Evolutionary conservation across 2,329 filamentous ascomycete species (phyloP).

Genomic region (Parastagonospora avenae): DNA sequence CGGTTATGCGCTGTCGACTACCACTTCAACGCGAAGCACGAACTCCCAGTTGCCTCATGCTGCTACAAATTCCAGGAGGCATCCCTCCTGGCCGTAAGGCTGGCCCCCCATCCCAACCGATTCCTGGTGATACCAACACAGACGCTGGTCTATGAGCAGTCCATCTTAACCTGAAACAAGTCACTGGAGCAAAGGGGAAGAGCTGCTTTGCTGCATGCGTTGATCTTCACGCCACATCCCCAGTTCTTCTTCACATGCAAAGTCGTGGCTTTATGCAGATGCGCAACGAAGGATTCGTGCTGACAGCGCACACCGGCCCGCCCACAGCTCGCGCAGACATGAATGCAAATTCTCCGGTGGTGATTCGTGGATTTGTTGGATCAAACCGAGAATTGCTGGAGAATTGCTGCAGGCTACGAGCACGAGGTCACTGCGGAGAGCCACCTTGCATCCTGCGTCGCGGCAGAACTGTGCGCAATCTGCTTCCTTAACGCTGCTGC

Average conservation of each 20-base stretch:
- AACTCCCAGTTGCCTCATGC: neutral
- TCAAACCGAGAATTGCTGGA: constrained; percentile 21
- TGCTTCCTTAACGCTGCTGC: constrained; percentile 11
- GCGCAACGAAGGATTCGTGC: constrained; percentile 15
- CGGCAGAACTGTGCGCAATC: constrained; percentile 35
- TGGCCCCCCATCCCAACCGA: neutral
- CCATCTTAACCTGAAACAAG: constrained; percentile 12
- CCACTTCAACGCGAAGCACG: neutral
- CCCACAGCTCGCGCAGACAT: constrained; percentile 21
- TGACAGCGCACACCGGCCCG: constrained; percentile 28
- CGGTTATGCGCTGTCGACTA: neutral
- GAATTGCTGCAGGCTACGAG: constrained; percentile 19
- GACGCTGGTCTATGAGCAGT: constrained; percentile 7
- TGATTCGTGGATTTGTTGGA: constrained; percentile 28
- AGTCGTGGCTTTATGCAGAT: neutral
- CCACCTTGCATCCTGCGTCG: constrained; percentile 20
- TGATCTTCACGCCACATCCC: constrained; percentile 18
- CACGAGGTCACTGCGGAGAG: constrained; percentile 26
- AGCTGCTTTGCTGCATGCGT: constrained; percentile 10
- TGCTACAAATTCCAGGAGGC: constrained; percentile 3
- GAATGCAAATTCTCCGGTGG: constrained; percentile 8
- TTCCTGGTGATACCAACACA: constrained; percentile 1
- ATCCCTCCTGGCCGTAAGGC: neutral
- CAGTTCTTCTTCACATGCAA: constrained; percentile 12
- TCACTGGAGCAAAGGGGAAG: constrained; percentile 14